A percentile compares a stretch with the other conserved stretches of the same genome.
These are phyloP conservation scores for Arctium minus DNA, from an alignment of 129 eudicot genomes.

Conservation along the genomic window DNA sequence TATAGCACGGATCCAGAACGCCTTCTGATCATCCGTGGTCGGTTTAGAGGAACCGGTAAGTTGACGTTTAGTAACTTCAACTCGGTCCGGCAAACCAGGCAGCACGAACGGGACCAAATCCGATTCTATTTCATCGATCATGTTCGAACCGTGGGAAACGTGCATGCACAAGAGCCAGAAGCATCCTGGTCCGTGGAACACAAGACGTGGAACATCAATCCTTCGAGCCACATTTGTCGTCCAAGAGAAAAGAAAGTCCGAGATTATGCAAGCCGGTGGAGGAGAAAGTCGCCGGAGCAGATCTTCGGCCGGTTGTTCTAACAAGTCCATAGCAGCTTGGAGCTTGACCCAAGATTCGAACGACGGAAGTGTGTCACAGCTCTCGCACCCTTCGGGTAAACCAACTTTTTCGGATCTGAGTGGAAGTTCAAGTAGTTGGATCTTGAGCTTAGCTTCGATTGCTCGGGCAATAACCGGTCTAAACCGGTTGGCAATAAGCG, in stretches of 20 bases:
- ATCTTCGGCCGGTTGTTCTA: constrained; percentile 34
- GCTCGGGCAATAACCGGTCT: constrained; percentile 27
- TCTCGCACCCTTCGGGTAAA: constrained; percentile 48
- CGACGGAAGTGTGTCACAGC: constrained; percentile 35
- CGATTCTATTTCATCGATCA: background rate
- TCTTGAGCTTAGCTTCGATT: constrained; percentile 20
- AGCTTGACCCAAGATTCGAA: background rate
- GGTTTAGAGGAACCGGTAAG: background rate
- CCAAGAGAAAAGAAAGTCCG: constrained; percentile 48
- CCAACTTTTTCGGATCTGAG: constrained; percentile 34
- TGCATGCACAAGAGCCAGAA: constrained; percentile 38
- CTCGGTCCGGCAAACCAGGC: constrained; percentile 42
- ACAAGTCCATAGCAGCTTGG: constrained; percentile 21
- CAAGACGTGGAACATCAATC: constrained; percentile 46
- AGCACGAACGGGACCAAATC: constrained; percentile 27
- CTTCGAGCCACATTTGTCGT: constrained; percentile 30
- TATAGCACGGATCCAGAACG: background rate
- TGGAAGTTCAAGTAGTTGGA: constrained; percentile 23
- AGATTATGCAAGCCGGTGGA: constrained; percentile 45
- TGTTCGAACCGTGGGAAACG: background rate
- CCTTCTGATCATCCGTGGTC: background rate
- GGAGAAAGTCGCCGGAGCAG: constrained; percentile 31
- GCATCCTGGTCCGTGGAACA: constrained; percentile 49
- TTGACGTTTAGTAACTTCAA: constrained; percentile 35
- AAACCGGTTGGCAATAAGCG: constrained; percentile 27